phyloP scores from a whole-genome alignment of 2,329 filamentous ascomycete species.

The Diaporthe citriasiana region DNA sequence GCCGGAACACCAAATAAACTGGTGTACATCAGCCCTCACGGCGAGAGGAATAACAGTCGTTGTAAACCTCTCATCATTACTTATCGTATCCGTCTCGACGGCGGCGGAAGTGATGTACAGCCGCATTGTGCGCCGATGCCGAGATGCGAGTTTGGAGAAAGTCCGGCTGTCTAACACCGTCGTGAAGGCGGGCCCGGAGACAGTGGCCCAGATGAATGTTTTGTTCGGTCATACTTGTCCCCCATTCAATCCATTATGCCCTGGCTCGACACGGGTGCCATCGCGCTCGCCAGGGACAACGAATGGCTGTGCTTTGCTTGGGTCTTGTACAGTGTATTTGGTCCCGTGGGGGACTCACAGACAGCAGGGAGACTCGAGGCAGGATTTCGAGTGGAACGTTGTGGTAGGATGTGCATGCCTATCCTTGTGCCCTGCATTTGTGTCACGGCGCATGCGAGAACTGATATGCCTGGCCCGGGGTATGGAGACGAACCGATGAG shows the following conservation, averaged over 20 bases:
- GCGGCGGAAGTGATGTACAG: conserved; percentile 6
- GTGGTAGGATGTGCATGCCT: conserved; percentile 24
- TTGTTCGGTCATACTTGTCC: background rate
- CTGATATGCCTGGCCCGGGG: conserved; percentile 13
- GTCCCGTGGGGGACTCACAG: background rate
- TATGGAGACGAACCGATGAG: conserved; percentile 4
- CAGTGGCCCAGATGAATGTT: background rate
- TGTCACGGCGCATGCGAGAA: conserved; percentile 28
- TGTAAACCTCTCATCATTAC: conserved; percentile 8
- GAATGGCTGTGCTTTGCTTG: conserved; percentile 10
- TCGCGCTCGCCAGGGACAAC: background rate
- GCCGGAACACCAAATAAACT: conserved; percentile 36
- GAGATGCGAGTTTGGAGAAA: conserved; percentile 15
- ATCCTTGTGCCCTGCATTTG: conserved; percentile 2
- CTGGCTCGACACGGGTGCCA: background rate
- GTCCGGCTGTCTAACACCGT: conserved; percentile 7
- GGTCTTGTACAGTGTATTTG: background rate
- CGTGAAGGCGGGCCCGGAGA: background rate
- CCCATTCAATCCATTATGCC: background rate
- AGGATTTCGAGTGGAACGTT: background rate
- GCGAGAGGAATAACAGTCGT: conserved; percentile 27
- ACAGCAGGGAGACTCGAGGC: background rate
- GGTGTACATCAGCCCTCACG: conserved; percentile 6
- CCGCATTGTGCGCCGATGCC: conserved; percentile 8
- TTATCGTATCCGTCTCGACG: background rate